phyloP scores from a whole-genome alignment of 208 protist species.

The Blechomonas ayalai region DNA sequence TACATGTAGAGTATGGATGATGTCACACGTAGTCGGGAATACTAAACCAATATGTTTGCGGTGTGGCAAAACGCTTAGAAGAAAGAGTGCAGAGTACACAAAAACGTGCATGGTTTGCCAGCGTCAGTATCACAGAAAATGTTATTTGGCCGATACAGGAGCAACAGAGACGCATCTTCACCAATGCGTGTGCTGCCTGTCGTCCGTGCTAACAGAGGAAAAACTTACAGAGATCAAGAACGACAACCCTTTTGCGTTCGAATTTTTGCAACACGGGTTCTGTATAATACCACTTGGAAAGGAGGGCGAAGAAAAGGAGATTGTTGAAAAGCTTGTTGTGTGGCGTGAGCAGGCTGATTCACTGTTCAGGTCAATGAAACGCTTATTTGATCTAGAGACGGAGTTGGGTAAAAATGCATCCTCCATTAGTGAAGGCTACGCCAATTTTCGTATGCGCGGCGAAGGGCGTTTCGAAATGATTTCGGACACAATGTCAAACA shows the following conservation, averaged over 20 bases:
- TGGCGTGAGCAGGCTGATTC: conserved; percentile 23
- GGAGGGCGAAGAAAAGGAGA: neutral
- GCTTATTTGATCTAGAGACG: conserved; percentile 27
- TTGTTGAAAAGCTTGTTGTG: conserved; percentile 11
- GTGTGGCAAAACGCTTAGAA: too few relatives aligned
- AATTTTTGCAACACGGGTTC: conserved; percentile 43
- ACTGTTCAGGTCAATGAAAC: conserved; percentile 29
- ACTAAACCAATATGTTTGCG: too few relatives aligned
- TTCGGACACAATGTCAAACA: conserved; percentile 26
- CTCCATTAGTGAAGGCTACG: conserved; percentile 40
- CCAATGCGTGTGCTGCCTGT: conserved; percentile 44
- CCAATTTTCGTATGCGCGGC: conserved; percentile 60
- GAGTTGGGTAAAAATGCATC: conserved; percentile 13
- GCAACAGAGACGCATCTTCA: neutral
- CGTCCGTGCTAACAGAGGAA: conserved; percentile 5
- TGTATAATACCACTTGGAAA: conserved; percentile 30
- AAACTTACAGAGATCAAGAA: neutral
- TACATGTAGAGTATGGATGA: too few relatives aligned
- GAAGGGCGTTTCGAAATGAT: conserved; percentile 59
- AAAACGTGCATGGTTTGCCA: conserved; percentile 14
- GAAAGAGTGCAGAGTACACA: conserved; percentile 1
- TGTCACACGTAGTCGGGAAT: too few relatives aligned
- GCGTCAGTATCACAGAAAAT: conserved; percentile 28
- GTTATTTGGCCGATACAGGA: conserved; percentile 44
- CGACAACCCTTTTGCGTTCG: conserved; percentile 21